Percentiles rank a stretch among this genome's conserved stretches.
These are phyloP conservation scores for Dioscorea alata DNA, from an alignment of 106 monocot species.

Conservation along the genomic window DNA sequence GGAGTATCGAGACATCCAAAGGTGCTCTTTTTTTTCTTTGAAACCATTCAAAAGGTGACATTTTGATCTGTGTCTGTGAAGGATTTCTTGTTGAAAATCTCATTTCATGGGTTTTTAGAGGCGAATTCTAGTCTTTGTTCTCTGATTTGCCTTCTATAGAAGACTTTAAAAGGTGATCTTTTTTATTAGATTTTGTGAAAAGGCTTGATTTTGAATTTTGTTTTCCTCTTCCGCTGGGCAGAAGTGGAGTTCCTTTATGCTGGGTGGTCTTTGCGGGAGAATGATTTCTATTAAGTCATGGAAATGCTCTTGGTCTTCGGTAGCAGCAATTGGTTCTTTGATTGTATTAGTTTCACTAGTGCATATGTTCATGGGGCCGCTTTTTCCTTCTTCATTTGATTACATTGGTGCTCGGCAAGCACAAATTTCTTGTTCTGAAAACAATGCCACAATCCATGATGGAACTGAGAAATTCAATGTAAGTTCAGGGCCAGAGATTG, in stretches of 20 bases:
- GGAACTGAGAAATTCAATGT: neutral
- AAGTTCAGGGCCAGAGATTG: conserved; percentile 5
- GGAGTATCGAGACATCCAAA: no score
- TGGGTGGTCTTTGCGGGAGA: neutral
- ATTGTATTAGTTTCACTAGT: conserved; percentile 27
- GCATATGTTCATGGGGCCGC: conserved; percentile 46
- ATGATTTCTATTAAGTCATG: conserved; percentile 19
- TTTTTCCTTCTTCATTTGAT: conserved; percentile 38
- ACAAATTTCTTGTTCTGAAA: conserved; percentile 6
- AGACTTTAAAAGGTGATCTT: neutral
- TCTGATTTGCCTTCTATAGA: neutral
- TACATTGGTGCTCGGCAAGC: conserved; percentile 19
- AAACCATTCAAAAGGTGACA: no score
- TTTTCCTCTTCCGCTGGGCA: neutral
- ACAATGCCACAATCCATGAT: conserved; percentile 10
- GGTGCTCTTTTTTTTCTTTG: no score
- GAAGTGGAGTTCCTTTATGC: neutral
- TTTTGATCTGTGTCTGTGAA: no score
- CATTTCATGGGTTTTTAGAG: neutral
- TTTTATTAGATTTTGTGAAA: neutral
- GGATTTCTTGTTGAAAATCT: no score
- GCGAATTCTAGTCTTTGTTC: neutral
- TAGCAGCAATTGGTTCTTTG: conserved; percentile 25
- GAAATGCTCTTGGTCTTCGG: conserved; percentile 50
- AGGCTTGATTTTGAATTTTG: neutral